These are phyloP conservation scores for Vickermania ingenoplastis DNA, from an alignment of 208 protist species.

Conservation along the genomic window DNA sequence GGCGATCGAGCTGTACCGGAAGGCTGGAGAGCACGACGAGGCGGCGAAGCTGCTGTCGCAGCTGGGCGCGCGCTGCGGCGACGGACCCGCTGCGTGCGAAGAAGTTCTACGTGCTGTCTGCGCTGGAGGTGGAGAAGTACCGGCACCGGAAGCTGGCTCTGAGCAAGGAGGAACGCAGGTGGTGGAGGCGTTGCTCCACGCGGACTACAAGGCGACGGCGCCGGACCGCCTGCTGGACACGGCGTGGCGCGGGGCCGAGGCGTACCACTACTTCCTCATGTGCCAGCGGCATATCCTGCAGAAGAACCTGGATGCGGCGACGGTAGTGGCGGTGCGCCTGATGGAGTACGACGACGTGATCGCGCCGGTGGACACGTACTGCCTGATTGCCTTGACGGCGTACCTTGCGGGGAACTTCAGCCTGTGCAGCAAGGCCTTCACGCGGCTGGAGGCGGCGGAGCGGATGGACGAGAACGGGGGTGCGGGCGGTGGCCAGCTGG, in stretches of 20 bases:
- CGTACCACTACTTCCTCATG: conserved; percentile 94
- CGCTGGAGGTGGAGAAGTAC: conserved; percentile 91
- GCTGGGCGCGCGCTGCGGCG: conserved; percentile 57
- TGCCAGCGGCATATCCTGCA: conserved; percentile 82
- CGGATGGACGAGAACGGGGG: conserved; percentile 33
- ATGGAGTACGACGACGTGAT: conserved; percentile 93
- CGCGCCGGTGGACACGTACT: conserved; percentile 83
- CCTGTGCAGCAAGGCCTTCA: conserved; percentile 93
- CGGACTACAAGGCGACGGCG: conserved; percentile 48
- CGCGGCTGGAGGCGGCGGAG: conserved; percentile 88
- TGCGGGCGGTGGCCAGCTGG: conserved; percentile 11
- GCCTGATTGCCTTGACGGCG: conserved; percentile 89
- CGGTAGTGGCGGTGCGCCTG: conserved; percentile 85
- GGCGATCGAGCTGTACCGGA: conserved; percentile 95
- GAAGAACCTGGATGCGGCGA: conserved; percentile 56
- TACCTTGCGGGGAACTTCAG: conserved; percentile 90
- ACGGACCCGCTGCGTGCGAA: conserved; percentile 87
- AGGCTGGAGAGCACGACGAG: conserved; percentile 90
- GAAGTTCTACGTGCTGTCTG: conserved; percentile 94
- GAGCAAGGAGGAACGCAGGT: conserved; percentile 46
- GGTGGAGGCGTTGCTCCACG: conserved; percentile 65
- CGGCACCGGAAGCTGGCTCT: conserved; percentile 59
- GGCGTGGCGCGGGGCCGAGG: conserved; percentile 92
- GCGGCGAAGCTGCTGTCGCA: conserved; percentile 89
- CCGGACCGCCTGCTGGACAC: conserved; percentile 71